These are phyloP conservation scores for Fusarium solani-melongenae DNA, from an alignment of 2,329 filamentous ascomycete species.

Conservation along the genomic window DNA sequence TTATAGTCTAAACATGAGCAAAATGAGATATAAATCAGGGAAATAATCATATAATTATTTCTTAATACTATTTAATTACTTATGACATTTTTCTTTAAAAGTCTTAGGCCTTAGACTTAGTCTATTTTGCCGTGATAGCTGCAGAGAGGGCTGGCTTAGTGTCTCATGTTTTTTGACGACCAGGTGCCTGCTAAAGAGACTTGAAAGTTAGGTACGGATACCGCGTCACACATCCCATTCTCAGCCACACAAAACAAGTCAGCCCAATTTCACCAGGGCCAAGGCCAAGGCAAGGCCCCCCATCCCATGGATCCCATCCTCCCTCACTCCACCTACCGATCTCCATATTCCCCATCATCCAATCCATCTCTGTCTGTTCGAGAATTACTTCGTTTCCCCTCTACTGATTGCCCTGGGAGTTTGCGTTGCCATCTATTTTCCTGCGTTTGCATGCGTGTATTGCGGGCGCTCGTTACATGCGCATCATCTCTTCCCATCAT, in stretches of 20 bases:
- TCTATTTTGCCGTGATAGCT: too few species aligned
- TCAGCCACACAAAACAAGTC: constrained; percentile 31
- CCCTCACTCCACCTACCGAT: constrained; percentile 23
- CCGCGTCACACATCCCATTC: constrained; percentile 1
- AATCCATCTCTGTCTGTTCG: neutral
- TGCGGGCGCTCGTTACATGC: neutral
- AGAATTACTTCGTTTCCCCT: neutral
- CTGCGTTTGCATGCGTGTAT: neutral
- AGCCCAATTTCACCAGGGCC: constrained; percentile 22
- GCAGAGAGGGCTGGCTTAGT: too few species aligned
- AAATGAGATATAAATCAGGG: too few species aligned
- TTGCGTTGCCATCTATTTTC: neutral
- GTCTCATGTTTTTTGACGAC: too few species aligned
- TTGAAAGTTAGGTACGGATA: too few species aligned
- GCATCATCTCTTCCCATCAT: neutral
- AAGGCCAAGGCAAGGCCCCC: constrained; percentile 7
- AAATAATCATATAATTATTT: too few species aligned
- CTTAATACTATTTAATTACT: too few species aligned
- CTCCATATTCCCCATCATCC: constrained; percentile 22
- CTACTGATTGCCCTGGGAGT: neutral
- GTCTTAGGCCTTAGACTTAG: too few species aligned
- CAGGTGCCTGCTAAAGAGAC: neutral
- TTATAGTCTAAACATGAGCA: too few species aligned
- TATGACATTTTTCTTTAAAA: too few species aligned
- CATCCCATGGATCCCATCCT: constrained; percentile 1